A percentile compares a stretch with the other conserved stretches of the same genome.
phyloP scores from a whole-genome alignment of 495 filamentous ascomycete genomes.

The Xylaria venustula region DNA sequence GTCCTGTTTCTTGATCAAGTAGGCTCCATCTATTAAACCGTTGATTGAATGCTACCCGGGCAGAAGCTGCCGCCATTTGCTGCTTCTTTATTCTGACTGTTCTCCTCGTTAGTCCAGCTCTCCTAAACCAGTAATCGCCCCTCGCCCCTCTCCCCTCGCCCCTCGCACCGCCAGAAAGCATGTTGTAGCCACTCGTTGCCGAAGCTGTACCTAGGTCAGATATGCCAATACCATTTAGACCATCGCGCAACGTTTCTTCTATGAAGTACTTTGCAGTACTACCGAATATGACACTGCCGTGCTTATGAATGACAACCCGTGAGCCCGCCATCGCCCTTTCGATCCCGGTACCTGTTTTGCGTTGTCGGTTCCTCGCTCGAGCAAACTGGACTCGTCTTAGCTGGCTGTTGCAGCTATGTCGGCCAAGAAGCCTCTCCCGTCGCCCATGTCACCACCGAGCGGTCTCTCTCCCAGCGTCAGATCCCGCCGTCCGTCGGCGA shows the following conservation, averaged over 20 bases:
- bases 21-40: neutral
- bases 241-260: neutral
- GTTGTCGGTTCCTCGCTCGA: neutral
- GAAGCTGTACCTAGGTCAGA: neutral
- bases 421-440: slow-evolving; percentile 26
- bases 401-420: slow-evolving; percentile 24
- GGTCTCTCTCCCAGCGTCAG: slow-evolving; percentile 31
- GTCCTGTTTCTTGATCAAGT: neutral
- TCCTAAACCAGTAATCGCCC: neutral
- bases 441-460: slow-evolving; percentile 25
- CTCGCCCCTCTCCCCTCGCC: too few species aligned
- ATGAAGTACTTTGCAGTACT: neutral
- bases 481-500: slow-evolving; percentile 62
- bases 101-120: neutral
- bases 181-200: neutral
- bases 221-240: neutral
- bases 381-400: too few species aligned
- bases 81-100: neutral
- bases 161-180: neutral
- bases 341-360: neutral
- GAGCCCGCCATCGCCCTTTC: neutral
- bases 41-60: neutral
- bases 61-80: neutral
- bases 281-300: neutral
- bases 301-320: neutral